Conservation (phyloP, 306 rosid species). For the Purshia tridentata region DNA sequence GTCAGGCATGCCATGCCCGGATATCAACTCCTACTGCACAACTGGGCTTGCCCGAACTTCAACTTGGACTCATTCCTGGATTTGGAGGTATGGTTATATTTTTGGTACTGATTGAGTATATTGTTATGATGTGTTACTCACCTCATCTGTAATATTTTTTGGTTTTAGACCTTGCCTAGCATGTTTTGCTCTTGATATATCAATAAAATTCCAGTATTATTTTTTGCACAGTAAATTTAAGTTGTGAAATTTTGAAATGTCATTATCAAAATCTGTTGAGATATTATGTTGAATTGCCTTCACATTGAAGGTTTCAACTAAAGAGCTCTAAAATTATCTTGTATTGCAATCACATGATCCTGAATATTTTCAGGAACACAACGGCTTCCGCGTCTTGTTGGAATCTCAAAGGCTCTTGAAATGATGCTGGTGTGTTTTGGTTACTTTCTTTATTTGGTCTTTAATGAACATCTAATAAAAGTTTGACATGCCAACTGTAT, state of each 20-base stretch:
- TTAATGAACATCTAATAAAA: not conserved
- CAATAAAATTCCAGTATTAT: not conserved
- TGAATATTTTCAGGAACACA: conserved; percentile 77
- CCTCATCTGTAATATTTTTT: not conserved
- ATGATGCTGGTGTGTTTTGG: conserved; percentile 77
- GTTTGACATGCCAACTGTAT: conserved; percentile 12
- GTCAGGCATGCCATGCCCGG: conserved; percentile 84
- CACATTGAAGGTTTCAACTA: not conserved
- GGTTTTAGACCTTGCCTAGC: not conserved
- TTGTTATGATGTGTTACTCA: not conserved
- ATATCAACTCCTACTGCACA: conserved; percentile 87
- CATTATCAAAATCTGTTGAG: not conserved
- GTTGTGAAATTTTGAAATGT: not conserved
- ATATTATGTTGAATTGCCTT: not conserved
- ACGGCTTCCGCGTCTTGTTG: conserved; percentile 98
- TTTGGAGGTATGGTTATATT: conserved; percentile 69
- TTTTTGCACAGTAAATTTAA: not conserved
- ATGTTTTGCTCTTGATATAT: not conserved
- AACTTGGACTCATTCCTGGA: conserved; percentile 96
- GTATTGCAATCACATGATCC: conserved; percentile 26
- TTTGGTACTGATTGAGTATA: not conserved
- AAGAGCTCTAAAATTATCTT: not conserved
- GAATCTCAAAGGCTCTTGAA: conserved; percentile 85
- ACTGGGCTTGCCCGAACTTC: conserved; percentile 95
- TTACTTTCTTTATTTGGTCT: conserved; percentile 7